Evolutionary conservation across 345 rosid species (phyloP), one percentile per base, ranked within the genome.

Genomic region (Fremontodendron californicum): DNA sequence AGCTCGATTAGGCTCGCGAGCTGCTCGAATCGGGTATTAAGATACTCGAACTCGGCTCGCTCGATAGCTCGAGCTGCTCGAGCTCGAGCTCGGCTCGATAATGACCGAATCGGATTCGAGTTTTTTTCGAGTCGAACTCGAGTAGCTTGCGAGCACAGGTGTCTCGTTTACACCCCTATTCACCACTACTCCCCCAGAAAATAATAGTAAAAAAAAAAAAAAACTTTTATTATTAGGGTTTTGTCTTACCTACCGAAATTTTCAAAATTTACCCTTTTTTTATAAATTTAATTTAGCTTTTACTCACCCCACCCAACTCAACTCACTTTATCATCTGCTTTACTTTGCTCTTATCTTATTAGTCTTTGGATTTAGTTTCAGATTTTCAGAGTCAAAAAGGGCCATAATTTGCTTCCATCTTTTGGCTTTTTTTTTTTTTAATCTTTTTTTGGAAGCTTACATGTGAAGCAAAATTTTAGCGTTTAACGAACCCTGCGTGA

Each of bases 381-480:
- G 60, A 71, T 19, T 51, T 51, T 52, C 78, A 66, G 75, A 51
- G 73, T 79, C 27, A 31, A 67, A 80, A 76, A 71, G 54, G 65
- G 51, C 29, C 21, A 57, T 27, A 19, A 71, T 75, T 62, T 29
- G 48, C n/a, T 55, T 25, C 78, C 70, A 54, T 80, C 65, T 51
- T 61, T 40, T 46, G 43, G 21, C 77, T 77, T 49, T 68, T 73
- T 29, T 63, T 74, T 52, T 29, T 29, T 16, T 5, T 27, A 46
- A 40, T 13, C 76, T 62, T 82, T 84, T 81, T n/a, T 13, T 16
- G 78, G 78, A 84, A 80, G 83, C 96, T 80, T 89, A 84, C 71
- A 58, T 65, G 84, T 86, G 91, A 91, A 88, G 96, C 83, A 85
- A 85, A 4, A 18, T 49, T 81, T 82, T 79, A 66, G 79, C 80